Base-by-base conservation (phyloP, 2,329 filamentous ascomycete species). In the Paraphaeosphaeria minitans region DNA sequence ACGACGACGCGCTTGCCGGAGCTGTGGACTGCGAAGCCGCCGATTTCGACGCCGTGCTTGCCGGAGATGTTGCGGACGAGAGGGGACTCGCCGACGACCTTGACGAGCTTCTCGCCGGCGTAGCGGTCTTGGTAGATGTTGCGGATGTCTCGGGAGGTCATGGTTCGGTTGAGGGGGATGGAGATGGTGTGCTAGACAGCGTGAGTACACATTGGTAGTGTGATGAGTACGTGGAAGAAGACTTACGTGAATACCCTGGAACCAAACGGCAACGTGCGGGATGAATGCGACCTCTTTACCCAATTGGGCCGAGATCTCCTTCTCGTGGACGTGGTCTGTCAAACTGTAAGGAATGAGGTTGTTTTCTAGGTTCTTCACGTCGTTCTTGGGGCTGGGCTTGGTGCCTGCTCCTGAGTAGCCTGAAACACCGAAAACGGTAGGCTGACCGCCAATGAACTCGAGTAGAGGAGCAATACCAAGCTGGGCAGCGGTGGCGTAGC, bases 51-150 rank as follows among this genome's bases (percentile, higher is more conserved):
- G 22, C 91, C 90, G 75, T 98, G 94, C 80, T 89, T 91, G 63
- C 90, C 87, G 67, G 86, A 86, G 70, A 97, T 97, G 67, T 87
- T 82, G 81, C 93, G 96, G 57, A 98, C 94, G 12, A 88, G 81
- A 3, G 94, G 95, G 0, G 91, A 85, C 77, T 98, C 94, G 55
- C 94, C 94, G 4, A 91, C 86, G 21, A 98, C 87, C 84, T 95
- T 97, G 75, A 99, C 89, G 16, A 99, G 87, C 80, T 93, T 94
- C 84, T 98, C 95, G 52, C 93, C 93, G 6, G 94, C 94, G 73
- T 97, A 99, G 24, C 94, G 87, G 70, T 98, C 94, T 79, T 98
- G 94, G 83, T 96, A 99, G 58, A 98, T 82, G 73, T 97, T 92
- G 62, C 95, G 88, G 67, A 99, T 92, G 75, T 98, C 93, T 53